phyloP scores from a whole-genome alignment of 305 asterid genomes.

The Rubia peregrina region DNA sequence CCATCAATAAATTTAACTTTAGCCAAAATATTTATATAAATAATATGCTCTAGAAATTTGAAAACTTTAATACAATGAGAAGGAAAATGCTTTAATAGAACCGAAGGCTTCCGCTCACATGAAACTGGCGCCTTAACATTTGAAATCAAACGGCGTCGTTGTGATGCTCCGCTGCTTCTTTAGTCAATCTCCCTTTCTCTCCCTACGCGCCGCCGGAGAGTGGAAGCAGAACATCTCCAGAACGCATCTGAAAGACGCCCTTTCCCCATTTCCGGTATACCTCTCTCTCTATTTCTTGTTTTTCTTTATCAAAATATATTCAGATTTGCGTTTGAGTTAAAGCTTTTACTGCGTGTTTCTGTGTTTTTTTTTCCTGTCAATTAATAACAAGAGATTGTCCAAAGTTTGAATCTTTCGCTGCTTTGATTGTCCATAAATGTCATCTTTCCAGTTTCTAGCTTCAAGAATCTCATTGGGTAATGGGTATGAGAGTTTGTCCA shows the following conservation, averaged over 20 bases:
- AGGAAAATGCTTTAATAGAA: neutral
- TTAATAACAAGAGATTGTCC: neutral
- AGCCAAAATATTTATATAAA: no score
- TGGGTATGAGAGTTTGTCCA: slow-evolving; percentile 20
- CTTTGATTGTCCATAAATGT: slow-evolving; percentile 7
- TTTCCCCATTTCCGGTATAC: neutral
- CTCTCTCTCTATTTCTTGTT: neutral
- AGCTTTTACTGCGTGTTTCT: neutral
- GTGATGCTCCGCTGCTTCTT: neutral
- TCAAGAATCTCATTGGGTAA: slow-evolving; percentile 10
- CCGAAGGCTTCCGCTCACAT: neutral
- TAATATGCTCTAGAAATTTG: no score
- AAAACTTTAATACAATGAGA: no score
- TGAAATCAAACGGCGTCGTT: neutral
- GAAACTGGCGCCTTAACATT: neutral
- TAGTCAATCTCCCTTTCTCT: neutral
- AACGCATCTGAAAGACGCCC: neutral
- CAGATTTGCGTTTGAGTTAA: neutral
- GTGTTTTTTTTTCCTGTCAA: neutral
- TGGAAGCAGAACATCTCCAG: neutral
- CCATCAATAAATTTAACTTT: no score
- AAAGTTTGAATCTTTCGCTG: neutral
- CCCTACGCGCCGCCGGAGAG: neutral
- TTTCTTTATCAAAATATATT: neutral
- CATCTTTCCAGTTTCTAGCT: slow-evolving; percentile 2